Evolutionary conservation across 2,329 filamentous ascomycete genomes (phyloP), one percentile per base, ranked within the genome.

Genomic region (Talaromyces rugulosus): DNA sequence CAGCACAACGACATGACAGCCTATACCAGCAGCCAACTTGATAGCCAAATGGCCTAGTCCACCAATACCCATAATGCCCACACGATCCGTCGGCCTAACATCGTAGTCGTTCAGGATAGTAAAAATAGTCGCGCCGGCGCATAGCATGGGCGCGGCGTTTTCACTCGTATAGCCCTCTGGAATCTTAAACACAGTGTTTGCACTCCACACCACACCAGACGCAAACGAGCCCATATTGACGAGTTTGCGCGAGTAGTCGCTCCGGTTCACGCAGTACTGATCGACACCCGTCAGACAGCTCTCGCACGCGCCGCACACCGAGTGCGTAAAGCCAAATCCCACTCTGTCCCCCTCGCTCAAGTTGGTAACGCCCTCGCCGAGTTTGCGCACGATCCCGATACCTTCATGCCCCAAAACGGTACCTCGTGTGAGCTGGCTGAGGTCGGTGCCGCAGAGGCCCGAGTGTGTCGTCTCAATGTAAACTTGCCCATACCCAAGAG

Each of bases 11-110:
- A 75, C 73, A 52, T 89, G 85, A 33, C 86, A 87, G 12, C 87
- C 87, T 1, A 92, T 79, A 0, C 88, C 89, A 64, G 83, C 84
- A 0, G 88, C 86, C 70, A 84, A 89, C 66, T 90, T 81, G 27
- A 92, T 74, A 0, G 84, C 89, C 64, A 91, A 86, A 68, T 92
- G 89, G 0, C 89, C 0, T 3, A 92, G 77, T 0, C 89, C 89
- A 28, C 89, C 89, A 8, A 92, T 77, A 3, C 89, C 89, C n/a
- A 90, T 80, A 54, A 92, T 83, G 0, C 84, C 89, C 0, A 92
- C 87, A 8, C 77, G 81, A 72, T 89, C 89, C 1, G 87, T 89
- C 0, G 88, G 85, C 2, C 86, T 85, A 6, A 90, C 85, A 61
- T 68, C 69, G 50, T 73, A 86, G 11, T 36, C 31, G 28, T 83